Evolutionary conservation across 805 yeast species (phyloP).

Genomic region (Scheffersomyces amazonensis): DNA sequence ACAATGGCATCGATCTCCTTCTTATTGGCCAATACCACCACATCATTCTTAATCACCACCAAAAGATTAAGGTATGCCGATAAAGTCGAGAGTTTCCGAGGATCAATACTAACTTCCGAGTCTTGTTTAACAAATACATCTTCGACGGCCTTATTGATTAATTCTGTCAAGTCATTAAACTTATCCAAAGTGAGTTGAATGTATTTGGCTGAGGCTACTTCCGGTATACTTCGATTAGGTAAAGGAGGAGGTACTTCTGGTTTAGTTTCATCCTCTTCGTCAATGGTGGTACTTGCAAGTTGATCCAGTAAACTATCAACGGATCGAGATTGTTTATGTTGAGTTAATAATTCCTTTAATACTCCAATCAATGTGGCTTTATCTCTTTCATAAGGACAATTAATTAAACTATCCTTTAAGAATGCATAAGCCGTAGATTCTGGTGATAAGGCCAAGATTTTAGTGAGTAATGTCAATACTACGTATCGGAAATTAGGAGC

Average conservation of each 20-base stretch:
- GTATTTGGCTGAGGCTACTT: conserved; percentile 23
- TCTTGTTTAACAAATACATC: conserved; percentile 28
- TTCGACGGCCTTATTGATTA: conserved; percentile 37
- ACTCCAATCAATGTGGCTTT: conserved; percentile 63
- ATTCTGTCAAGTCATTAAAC: conserved; percentile 38
- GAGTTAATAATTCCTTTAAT: conserved; percentile 61
- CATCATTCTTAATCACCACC: conserved; percentile 25
- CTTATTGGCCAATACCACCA: conserved; percentile 12
- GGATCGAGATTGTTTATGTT: conserved; percentile 16
- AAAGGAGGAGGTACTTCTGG: conserved; percentile 23
- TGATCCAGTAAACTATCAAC: conserved; percentile 3
- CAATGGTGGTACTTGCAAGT: conserved; percentile 7
- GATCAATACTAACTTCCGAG: conserved; percentile 14
- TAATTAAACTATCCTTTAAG: conserved; percentile 57
- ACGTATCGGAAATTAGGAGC: conserved; percentile 36
- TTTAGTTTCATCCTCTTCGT: conserved; percentile 4
- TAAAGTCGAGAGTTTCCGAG: conserved; percentile 38
- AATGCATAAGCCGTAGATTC: conserved; percentile 59
- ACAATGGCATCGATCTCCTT: conserved; percentile 12
- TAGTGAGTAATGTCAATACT: conserved; percentile 60
- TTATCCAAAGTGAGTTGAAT: conserved; percentile 43
- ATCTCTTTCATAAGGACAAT: conserved; percentile 63
- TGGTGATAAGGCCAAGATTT: conserved; percentile 55
- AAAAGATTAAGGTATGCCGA: conserved; percentile 58
- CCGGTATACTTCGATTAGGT: conserved; percentile 27